phyloP scores from a whole-genome alignment of 352 stramenopile genomes.

The Albugo candida region DNA sequence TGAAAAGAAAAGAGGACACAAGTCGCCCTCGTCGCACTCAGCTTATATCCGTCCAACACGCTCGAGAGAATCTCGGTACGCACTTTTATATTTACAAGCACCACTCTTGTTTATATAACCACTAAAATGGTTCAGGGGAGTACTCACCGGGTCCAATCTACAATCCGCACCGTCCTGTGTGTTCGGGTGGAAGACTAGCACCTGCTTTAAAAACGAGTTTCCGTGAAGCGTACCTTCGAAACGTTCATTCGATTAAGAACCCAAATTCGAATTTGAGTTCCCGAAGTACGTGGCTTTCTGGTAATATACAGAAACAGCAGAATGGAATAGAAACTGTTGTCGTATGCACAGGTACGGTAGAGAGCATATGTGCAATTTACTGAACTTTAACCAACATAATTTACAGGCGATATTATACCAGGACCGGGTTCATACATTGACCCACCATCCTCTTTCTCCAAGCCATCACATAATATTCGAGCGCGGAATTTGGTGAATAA shows the following conservation, averaged over 20 bases:
- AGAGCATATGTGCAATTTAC: neutral
- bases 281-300: constrained; percentile 60
- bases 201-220: constrained; percentile 20
- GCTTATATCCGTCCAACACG: constrained; percentile 55
- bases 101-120: neutral
- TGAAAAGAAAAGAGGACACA: constrained; percentile 10
- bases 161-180: constrained; percentile 45
- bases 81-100: neutral
- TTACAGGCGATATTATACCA: constrained; percentile 28
- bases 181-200: constrained; percentile 33
- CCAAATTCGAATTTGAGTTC: constrained; percentile 58
- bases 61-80: constrained; percentile 57
- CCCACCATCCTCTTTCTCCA: constrained; percentile 45
- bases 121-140: constrained; percentile 14
- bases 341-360: constrained; percentile 20
- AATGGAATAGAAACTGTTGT: constrained; percentile 56
- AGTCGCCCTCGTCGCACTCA: constrained; percentile 31
- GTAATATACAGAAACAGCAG: constrained; percentile 40
- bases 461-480: constrained; percentile 58
- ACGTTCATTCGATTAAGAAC: constrained; percentile 26
- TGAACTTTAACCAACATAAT: neutral
- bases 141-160: constrained; percentile 75
- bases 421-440: constrained; percentile 51
- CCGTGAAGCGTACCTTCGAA: constrained; percentile 19
- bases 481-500: constrained; percentile 4